Base-by-base conservation (phyloP, 108 stramenopile species). In the Nitzschia putrida region DNA sequence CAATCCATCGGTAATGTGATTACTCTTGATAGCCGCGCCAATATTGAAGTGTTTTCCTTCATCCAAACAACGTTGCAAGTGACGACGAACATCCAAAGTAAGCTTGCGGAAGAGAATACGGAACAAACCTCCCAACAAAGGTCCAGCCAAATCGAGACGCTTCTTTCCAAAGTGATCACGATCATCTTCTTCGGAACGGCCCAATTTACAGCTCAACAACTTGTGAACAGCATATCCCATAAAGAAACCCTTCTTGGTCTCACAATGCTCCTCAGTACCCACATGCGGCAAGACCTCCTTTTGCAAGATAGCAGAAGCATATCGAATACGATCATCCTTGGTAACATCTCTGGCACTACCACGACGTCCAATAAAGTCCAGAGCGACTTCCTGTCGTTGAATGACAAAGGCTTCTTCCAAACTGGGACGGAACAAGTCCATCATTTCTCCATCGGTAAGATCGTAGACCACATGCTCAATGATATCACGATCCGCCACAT, bases 91-190 rank as follows among this genome's bases (percentile, higher is more conserved):
- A 69, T 97, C 97, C 74, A 90, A 91, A 45, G 94, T 97, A 55
- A 99, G 77, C 77, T 96, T 96, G 34, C 92, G 71, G 76, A 99
- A 98, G 43, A 99, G 84, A 57, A 95, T 71, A 38, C 97, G 88
- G 76, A 99, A 99, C 39, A 98, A 81, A 38, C 96, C 94, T 18
- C 95, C 96, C 24, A 99, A 69, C 52, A 99, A 72, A 12, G 97
- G 95, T 50, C 99, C 99, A n/a, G 98, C 98, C 80, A 99, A 81
- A 86, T 99, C 99, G 42, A 99, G 69, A 22, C 99, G 91, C 77
- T 99, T 99, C 90, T 99, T 99, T 63, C 98, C 99, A 84, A 97
- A 99, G 64, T 99, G 98, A 84, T 99, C 99, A 57, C 98, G 91
- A 80, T 99, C 99, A 82, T 99, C 98, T 71, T 98, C 96, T 22